A percentile compares a stretch with the other conserved stretches of the same genome.
Evolutionary conservation across 2,329 filamentous ascomycete genomes (phyloP).

Genomic region (Colletotrichum tabaci): DNA sequence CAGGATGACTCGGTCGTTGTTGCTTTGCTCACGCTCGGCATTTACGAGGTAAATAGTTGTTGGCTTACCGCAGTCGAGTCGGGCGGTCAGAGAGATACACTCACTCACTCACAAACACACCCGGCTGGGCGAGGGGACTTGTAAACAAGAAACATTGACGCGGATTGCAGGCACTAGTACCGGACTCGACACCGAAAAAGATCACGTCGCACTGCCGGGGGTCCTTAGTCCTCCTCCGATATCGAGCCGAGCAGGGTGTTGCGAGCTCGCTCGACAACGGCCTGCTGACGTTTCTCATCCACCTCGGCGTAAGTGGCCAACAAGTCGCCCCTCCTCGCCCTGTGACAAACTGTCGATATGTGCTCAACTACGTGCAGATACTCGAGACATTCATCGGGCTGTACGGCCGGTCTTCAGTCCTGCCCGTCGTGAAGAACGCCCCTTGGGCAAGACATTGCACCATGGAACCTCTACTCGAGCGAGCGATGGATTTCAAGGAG

Average conservation of each 20-base stretch:
- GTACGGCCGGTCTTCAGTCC: neutral
- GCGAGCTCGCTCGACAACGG: conserved; percentile 25
- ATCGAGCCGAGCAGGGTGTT: conserved; percentile 30
- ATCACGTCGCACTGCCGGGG: conserved; percentile 24
- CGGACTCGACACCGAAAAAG: conserved; percentile 2
- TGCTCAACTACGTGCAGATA: neutral
- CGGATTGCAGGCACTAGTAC: conserved; percentile 3
- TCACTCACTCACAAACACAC: no score
- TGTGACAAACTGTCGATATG: no score
- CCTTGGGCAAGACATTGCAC: conserved; percentile 8
- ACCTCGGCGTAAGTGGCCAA: conserved; percentile 15
- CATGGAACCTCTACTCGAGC: conserved; percentile 21
- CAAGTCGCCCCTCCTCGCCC: no score
- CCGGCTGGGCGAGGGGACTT: neutral
- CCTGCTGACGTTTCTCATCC: conserved; percentile 13
- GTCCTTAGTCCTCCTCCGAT: conserved; percentile 29
- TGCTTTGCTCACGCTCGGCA: conserved; percentile 22
- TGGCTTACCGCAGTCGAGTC: no score
- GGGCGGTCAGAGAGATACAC: no score
- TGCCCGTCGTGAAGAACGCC: neutral
- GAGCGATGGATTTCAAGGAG: conserved; percentile 23
- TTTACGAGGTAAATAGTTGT: conserved; percentile 28
- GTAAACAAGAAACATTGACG: neutral
- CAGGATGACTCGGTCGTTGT: conserved; percentile 29
- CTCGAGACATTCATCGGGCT: conserved; percentile 20